These are phyloP conservation scores for Drechslerella stenobrocha DNA, from an alignment of 2,329 filamentous ascomycete species.

Conservation along the genomic window DNA sequence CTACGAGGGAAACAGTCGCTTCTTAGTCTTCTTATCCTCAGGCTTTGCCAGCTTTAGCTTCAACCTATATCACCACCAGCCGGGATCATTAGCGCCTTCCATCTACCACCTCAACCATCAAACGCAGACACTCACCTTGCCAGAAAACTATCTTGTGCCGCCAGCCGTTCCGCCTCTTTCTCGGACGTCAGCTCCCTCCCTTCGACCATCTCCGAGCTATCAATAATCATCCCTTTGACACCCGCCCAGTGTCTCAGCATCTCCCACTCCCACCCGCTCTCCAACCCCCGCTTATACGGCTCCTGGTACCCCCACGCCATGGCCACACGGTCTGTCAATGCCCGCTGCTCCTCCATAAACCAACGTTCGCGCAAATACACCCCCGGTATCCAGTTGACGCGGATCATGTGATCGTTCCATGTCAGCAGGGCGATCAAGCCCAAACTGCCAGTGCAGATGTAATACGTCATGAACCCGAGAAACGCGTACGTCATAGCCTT, in stretches of 20 bases:
- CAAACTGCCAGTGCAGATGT: slow-evolving; percentile 76
- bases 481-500: slow-evolving; percentile 78
- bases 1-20: slow-evolving; percentile 18
- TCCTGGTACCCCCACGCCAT: slow-evolving; percentile 91
- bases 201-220: slow-evolving; percentile 85
- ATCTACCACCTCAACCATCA: neutral
- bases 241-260: slow-evolving; percentile 79
- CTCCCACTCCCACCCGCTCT: slow-evolving; percentile 89
- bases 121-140: slow-evolving; percentile 19
- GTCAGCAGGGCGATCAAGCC: slow-evolving; percentile 84
- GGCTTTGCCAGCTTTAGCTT: slow-evolving; percentile 39
- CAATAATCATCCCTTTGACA: slow-evolving; percentile 83
- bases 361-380: slow-evolving; percentile 79
- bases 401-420: slow-evolving; percentile 89
- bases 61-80: slow-evolving; percentile 2
- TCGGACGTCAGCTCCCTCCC: slow-evolving; percentile 68
- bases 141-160: slow-evolving; percentile 38
- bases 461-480: slow-evolving; percentile 78
- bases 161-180: slow-evolving; percentile 40
- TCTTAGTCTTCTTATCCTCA: slow-evolving; percentile 15
- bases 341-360: slow-evolving; percentile 86
- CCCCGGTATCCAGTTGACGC: slow-evolving; percentile 86
- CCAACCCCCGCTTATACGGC: slow-evolving; percentile 76
- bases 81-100: neutral
- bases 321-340: slow-evolving; percentile 81